Conservation (phyloP, 495 filamentous ascomycete species). For the Cercophora scortea region DNA sequence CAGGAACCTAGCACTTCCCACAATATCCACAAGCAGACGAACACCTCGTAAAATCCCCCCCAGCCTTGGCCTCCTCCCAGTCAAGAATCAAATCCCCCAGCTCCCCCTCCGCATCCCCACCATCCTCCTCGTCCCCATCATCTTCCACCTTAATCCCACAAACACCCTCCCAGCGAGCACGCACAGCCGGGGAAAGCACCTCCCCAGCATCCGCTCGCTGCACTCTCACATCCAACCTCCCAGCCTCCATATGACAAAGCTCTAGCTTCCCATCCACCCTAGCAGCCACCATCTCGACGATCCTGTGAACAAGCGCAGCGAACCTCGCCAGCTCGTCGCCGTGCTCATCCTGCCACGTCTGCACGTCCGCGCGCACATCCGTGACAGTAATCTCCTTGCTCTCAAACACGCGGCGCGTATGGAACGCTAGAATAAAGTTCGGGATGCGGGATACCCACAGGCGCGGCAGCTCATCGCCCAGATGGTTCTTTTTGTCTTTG, state of each 20-base stretch:
- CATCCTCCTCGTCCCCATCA: no score
- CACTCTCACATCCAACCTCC: constrained; percentile 10
- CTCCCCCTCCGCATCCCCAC: no score
- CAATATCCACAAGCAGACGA: no score
- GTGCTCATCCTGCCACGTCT: constrained; percentile 47
- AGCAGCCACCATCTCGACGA: constrained; percentile 23
- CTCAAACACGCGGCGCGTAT: constrained; percentile 44
- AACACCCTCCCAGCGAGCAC: background rate
- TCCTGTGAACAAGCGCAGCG: constrained; percentile 33
- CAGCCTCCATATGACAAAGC: constrained; percentile 1
- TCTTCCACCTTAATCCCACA: no score
- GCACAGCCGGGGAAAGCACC: constrained; percentile 7
- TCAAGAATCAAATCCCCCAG: no score
- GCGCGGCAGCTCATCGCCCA: constrained; percentile 41
- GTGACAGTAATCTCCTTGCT: constrained; percentile 35
- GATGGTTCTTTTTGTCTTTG: constrained; percentile 10
- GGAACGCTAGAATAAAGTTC: constrained; percentile 54
- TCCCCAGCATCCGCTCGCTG: constrained; percentile 1
- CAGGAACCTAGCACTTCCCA: no score
- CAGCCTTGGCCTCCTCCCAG: no score
- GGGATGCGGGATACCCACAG: constrained; percentile 57
- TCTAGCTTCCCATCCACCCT: constrained; percentile 3
- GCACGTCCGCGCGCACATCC: constrained; percentile 36
- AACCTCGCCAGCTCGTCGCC: constrained; percentile 28
- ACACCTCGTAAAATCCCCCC: no score